Percentiles rank a stretch among this genome's conserved stretches.
Evolutionary conservation across 805 yeast species (phyloP).

Genomic region (Isabelozyma pseudorhagii): DNA sequence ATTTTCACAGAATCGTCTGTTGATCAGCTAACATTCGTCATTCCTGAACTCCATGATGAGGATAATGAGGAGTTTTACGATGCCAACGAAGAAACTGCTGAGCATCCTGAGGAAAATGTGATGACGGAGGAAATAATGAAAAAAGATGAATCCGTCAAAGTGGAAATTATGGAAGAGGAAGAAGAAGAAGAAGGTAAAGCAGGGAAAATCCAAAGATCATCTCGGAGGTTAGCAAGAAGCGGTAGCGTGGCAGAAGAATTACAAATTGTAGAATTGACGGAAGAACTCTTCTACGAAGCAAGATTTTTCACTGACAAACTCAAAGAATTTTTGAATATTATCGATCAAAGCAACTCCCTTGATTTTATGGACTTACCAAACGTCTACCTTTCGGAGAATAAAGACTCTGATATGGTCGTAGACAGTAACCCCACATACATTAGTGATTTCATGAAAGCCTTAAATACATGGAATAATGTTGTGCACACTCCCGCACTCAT

Average conservation of each 20-base stretch:
- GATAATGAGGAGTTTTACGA: conserved; percentile 9
- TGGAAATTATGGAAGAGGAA: conserved; percentile 13
- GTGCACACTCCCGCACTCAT: conserved; percentile 12
- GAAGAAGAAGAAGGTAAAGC: conserved; percentile 9
- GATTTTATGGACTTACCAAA: conserved; percentile 5
- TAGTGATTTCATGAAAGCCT: conserved; percentile 18
- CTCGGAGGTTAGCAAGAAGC: conserved; percentile 28
- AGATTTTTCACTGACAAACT: conserved; percentile 19
- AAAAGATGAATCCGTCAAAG: conserved; percentile 13
- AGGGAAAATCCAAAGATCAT: conserved; percentile 21
- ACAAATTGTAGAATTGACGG: conserved; percentile 19
- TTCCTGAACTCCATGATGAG: conserved; percentile 6
- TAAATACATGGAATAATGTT: conserved; percentile 27
- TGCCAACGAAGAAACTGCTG: neutral
- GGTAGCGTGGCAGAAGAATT: conserved; percentile 7
- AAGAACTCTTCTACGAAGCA: conserved; percentile 24
- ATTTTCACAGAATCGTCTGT: conserved; percentile 46
- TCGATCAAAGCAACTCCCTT: conserved; percentile 1
- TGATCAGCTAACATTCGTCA: conserved; percentile 37
- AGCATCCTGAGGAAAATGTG: conserved; percentile 4
- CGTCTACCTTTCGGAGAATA: conserved; percentile 9
- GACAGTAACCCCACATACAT: conserved; percentile 4
- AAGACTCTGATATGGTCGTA: neutral
- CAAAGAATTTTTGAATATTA: conserved; percentile 10
- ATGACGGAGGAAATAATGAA: conserved; percentile 1